Evolutionary conservation across 2,329 filamentous ascomycete genomes (phyloP).

Genomic region (Aspergillus chevalieri): DNA sequence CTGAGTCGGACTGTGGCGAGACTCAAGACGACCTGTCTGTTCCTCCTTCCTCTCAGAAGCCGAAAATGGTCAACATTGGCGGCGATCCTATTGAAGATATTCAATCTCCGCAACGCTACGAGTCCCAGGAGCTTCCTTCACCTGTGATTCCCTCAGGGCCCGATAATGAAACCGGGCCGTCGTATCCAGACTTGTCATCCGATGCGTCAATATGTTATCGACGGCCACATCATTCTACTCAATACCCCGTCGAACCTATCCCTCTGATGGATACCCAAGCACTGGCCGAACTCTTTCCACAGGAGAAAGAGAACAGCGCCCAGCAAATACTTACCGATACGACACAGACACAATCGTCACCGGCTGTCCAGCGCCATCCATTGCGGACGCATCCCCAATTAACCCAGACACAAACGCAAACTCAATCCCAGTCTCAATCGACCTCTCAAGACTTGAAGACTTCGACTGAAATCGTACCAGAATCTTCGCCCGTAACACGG

Average conservation of each 20-base stretch:
- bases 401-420: conserved; percentile 5
- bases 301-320: conserved; percentile 19
- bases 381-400: conserved; percentile 5
- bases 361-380: conserved; percentile 3
- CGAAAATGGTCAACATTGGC: not conserved
- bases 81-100: conserved; percentile 4
- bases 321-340: conserved; percentile 7
- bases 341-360: conserved; percentile 7
- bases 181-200: conserved; percentile 24
- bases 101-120: conserved; percentile 12
- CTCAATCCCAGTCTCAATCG: conserved; percentile 16
- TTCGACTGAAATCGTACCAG: conserved; percentile 31
- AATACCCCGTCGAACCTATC: conserved; percentile 32
- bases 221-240: conserved; percentile 28
- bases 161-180: conserved; percentile 18
- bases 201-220: conserved; percentile 35
- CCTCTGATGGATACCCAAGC: conserved; percentile 31
- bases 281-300: conserved; percentile 34
- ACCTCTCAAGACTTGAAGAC: conserved; percentile 16
- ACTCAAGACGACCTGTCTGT: conserved; percentile 15
- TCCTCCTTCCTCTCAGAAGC: conserved; percentile 6
- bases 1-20: conserved; percentile 31
- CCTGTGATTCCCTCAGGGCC: conserved; percentile 13
- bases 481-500: conserved; percentile 31
- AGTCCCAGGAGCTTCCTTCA: conserved; percentile 29